Base-by-base conservation (phyloP, 2,329 filamentous ascomycete genomes). In the Fusarium decemcellulare region DNA sequence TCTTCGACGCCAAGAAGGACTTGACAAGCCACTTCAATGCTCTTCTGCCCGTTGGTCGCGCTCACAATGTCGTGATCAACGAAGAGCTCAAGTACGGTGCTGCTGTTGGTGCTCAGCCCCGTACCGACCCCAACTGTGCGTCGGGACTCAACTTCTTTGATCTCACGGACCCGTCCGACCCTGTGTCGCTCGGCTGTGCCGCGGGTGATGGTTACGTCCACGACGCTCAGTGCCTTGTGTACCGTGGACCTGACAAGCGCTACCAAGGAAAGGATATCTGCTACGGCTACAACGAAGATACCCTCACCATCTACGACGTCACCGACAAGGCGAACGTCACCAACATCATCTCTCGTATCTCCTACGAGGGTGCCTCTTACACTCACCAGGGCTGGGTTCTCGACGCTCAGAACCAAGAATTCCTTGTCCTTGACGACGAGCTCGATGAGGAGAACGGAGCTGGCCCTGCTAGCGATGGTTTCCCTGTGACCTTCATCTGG, bases 301-400 rank as follows among this genome's bases (percentile, higher is more conserved):
- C 81, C 0, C 76, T 86, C 36, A 86, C 85, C n/a, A 85, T 87
- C 43, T 86, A 85, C 71, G 85, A 87, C 62, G 81, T 87, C 2
- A 86, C 84, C 2, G 76, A 86, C 72, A 86, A 86, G 78, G 76
- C 79, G 8, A 74, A 78, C 34, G 70, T 73, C 15, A 81, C 79
- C 42, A 80, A 85, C 62, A 81, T 88, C 67, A 78, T 81, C 52
- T 88, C 86, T 30, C 80, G 81, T 42, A 88, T 86, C 12, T 84
- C 83, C 0, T 89, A 89, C 73, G 82, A 84, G 23, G 87, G 87
- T 43, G 86, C 86, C 8, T 77, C 83, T 5, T 90, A 89, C 77
- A 88, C 86, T 2, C 88, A 90, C 72, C 88, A 90, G 68, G 88
- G 88, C 8, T 85, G 84, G 79, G 79, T 89, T 5, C 79, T 87